These are phyloP conservation scores for Fallopia convolvulus DNA, from an alignment of 148 eudicot species.

Conservation along the genomic window DNA sequence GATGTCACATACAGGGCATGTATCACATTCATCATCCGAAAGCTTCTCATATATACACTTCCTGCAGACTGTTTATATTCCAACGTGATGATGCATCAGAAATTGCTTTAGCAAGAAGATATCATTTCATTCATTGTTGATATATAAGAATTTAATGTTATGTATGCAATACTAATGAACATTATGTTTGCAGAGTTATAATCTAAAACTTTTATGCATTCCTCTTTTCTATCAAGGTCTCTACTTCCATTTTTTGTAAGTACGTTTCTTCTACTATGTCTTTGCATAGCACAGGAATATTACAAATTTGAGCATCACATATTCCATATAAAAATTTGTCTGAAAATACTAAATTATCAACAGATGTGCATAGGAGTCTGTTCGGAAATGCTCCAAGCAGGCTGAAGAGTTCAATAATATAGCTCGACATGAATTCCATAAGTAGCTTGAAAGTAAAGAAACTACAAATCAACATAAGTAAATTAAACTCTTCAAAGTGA, in stretches of 20 bases:
- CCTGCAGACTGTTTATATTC: constrained; percentile 57
- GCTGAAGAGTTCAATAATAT: not conserved
- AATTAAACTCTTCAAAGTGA: not conserved
- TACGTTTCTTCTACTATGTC: not conserved
- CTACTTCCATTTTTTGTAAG: not conserved
- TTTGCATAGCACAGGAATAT: not conserved
- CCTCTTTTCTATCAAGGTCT: not conserved
- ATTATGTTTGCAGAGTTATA: not conserved
- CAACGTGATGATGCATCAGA: constrained; percentile 5
- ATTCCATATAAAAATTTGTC: no score
- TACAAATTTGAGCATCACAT: not conserved
- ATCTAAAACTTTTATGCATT: not conserved
- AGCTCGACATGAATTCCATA: not conserved
- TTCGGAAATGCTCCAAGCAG: not conserved
- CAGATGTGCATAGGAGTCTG: not conserved
- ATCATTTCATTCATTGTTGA: not conserved
- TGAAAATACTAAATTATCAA: not conserved
- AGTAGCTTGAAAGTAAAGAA: not conserved
- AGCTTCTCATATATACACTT: constrained; percentile 72
- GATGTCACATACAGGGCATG: constrained; percentile 81
- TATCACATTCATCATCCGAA: constrained; percentile 68
- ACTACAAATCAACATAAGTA: not conserved
- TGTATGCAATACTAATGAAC: not conserved
- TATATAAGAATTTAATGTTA: not conserved
- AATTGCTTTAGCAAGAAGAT: not conserved